Evolutionary conservation across 805 yeast species (phyloP).

Genomic region (Zygosaccharomyces pseudorouxii): DNA sequence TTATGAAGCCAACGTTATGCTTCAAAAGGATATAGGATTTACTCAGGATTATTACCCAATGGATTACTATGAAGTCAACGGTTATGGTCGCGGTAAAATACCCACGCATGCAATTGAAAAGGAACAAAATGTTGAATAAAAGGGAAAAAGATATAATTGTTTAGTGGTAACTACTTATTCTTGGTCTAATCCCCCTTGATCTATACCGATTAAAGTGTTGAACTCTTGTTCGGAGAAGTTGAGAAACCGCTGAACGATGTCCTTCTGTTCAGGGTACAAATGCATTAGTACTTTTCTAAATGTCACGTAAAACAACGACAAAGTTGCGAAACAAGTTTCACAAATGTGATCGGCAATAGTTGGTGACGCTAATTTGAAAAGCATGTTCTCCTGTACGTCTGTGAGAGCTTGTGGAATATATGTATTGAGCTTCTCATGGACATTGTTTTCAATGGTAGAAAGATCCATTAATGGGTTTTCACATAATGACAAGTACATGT

Average conservation of each 20-base stretch:
- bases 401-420: constrained; percentile 55
- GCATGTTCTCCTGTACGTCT: constrained; percentile 50
- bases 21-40: constrained; percentile 69
- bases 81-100: constrained; percentile 81
- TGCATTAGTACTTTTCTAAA: constrained; percentile 36
- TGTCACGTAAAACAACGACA: constrained; percentile 41
- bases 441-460: constrained; percentile 39
- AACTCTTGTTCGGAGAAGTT: constrained; percentile 43
- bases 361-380: constrained; percentile 62
- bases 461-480: constrained; percentile 52
- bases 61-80: constrained; percentile 90
- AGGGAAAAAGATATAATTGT: neutral
- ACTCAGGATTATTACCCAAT: constrained; percentile 71
- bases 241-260: constrained; percentile 22
- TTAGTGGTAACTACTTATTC: neutral
- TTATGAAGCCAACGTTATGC: constrained; percentile 89
- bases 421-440: constrained; percentile 42
- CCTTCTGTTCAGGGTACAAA: constrained; percentile 33
- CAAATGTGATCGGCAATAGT: constrained; percentile 52
- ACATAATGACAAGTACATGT: constrained; percentile 57
- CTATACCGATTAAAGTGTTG: constrained; percentile 70
- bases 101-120: constrained; percentile 42
- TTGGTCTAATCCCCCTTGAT: constrained; percentile 25
- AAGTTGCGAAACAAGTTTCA: constrained; percentile 44
- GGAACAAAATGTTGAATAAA: neutral